Base-by-base conservation (phyloP, 371 early-diverging fungal species). In the Syncephalastrum monosporum region DNA sequence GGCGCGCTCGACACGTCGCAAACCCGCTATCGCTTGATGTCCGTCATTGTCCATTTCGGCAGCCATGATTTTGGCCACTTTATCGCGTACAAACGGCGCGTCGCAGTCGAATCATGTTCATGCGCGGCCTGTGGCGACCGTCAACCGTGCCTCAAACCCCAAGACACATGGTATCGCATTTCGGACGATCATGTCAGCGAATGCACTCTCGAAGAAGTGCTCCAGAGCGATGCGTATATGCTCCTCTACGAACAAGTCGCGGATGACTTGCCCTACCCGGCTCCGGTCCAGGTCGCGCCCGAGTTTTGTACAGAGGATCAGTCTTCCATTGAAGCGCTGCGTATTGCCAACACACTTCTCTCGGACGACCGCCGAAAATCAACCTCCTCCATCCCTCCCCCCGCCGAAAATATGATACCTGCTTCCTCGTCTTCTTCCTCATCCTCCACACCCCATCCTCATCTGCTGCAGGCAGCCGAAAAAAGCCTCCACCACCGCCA, bases 51-150 rank as follows among this genome's bases (percentile, higher is more conserved):
- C 10, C 98, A 97, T 60, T 90, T 85, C 60, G 98, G 77, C 10
- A 67, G 65, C 10, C 97, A 97, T 66, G 87, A 93, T 5, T 90
- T 81, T 7, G 98, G 98, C 1, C 98, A 97, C 65, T 97, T 92
- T 69, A 90, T 96, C 44, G 91, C 96, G 0, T 94, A 88, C 63
- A 82, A 95, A 19, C 82, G 94, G 27, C 81, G 82, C 25, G 55
- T 67, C 24, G 61, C 62, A 49, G 50, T 72, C 25, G 65, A 63
- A 25, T 27, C 47, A 16, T 78, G 82, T 63, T 42, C 56, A 24
- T 79, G 75, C 45, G 19, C 33, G 15, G 17, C 45, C n/a, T 74
- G 75, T 46, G 50, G 55, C 17, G 41, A 56, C 50, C 29, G 29
- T 29, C 45, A 21, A 8, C 25, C 13, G 56, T 57, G 46, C 48